These are phyloP conservation scores for Chrysanthemum lavandulifolium DNA, from an alignment of 129 eudicot genomes.

Conservation along the genomic window DNA sequence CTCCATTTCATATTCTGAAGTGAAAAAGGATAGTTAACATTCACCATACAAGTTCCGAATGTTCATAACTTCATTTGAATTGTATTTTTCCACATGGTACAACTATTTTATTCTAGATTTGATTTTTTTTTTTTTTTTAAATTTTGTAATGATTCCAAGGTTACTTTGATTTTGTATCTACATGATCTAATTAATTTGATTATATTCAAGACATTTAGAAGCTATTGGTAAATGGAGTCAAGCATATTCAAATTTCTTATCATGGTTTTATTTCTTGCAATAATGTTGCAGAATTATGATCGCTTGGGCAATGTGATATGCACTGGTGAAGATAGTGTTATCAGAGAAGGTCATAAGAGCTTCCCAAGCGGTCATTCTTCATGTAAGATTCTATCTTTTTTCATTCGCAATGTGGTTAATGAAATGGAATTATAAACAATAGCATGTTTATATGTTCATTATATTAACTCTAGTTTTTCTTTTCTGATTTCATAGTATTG, in stretches of 20 bases:
- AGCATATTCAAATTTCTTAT: background rate
- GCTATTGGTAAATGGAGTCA: background rate
- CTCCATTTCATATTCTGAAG: background rate
- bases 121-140: background rate
- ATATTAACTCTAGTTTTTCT: background rate
- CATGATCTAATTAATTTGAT: background rate
- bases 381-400: conserved; percentile 44
- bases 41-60: background rate
- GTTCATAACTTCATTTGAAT: background rate
- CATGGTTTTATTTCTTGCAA: conserved; percentile 4
- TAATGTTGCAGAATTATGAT: conserved; percentile 53
- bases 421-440: background rate
- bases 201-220: background rate
- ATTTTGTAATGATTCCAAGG: background rate
- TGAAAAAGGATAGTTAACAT: conserved; percentile 5
- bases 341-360: conserved; percentile 93
- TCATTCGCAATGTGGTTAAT: background rate
- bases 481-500: background rate
- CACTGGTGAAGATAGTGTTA: conserved; percentile 54
- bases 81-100: background rate
- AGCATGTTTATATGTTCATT: conserved; percentile 1
- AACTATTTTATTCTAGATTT: conserved; percentile 2
- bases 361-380: conserved; percentile 97
- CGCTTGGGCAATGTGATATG: conserved; percentile 72
- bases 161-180: background rate